Evolutionary conservation across 495 filamentous ascomycete species (phyloP).

Genomic region (Lasiosphaeris hirsuta): DNA sequence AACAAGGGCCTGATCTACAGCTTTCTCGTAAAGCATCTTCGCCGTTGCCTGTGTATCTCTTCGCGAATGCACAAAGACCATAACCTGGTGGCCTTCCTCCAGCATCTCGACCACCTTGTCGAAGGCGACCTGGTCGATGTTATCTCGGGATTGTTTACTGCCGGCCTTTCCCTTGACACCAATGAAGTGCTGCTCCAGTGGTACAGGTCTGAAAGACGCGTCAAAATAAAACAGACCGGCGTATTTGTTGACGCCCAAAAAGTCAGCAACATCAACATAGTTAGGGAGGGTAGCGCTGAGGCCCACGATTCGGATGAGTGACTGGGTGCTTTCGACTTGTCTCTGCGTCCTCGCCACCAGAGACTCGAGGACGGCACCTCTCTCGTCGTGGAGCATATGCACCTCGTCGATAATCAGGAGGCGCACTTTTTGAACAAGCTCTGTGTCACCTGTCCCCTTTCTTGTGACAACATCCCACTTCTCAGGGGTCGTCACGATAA

Average conservation of each 20-base stretch:
- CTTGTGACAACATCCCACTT: constrained; percentile 99
- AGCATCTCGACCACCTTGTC: constrained; percentile 97
- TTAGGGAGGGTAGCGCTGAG: constrained; percentile 95
- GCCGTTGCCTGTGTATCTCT: constrained; percentile 91
- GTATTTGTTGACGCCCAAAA: constrained; percentile 90
- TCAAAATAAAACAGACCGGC: constrained; percentile 98
- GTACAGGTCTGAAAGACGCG: constrained; percentile 89
- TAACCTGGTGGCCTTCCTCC: constrained; percentile 82
- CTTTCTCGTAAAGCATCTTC: constrained; percentile 80
- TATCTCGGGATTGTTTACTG: constrained; percentile 74
- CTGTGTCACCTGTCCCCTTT: constrained; percentile 95
- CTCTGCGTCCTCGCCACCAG: constrained; percentile 90
- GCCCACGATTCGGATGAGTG: constrained; percentile 91
- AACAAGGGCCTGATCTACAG: constrained; percentile 68
- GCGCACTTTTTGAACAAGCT: constrained; percentile 94
- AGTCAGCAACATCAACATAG: constrained; percentile 93
- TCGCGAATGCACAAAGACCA: constrained; percentile 98
- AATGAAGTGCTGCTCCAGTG: constrained; percentile 95
- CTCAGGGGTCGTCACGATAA: constrained; percentile 97
- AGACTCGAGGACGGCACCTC: constrained; percentile 92
- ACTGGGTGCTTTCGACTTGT: constrained; percentile 97
- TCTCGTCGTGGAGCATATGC: constrained; percentile 98
- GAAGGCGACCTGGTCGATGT: constrained; percentile 78
- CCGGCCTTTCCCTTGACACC: constrained; percentile 90
- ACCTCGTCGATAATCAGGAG: constrained; percentile 98